Evolutionary conservation across 2,329 filamentous ascomycete species (phyloP).

Genomic region (Alternaria ethzedia): DNA sequence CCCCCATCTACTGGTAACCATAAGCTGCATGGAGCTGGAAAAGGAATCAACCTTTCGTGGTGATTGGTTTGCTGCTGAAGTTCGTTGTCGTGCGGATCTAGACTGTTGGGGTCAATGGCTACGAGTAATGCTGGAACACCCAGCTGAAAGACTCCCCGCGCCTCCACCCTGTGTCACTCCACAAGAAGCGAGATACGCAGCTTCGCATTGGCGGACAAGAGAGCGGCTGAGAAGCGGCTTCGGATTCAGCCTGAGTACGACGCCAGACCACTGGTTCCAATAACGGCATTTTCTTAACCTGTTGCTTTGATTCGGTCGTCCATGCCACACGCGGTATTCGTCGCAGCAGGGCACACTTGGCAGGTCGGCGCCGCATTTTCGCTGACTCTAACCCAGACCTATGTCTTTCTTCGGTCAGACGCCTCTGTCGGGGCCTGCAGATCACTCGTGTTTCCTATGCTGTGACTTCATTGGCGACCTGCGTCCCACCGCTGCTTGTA

Average conservation of each 20-base stretch:
- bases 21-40: conserved; percentile 16
- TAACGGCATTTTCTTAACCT: not conserved
- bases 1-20: conserved; percentile 5
- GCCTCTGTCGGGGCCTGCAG: conserved; percentile 21
- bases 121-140: conserved; percentile 15
- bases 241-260: conserved; percentile 10
- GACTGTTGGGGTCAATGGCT: conserved; percentile 15
- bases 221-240: conserved; percentile 26
- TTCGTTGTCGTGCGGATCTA: conserved; percentile 11
- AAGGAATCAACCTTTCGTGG: conserved; percentile 2
- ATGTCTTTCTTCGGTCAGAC: conserved; percentile 12
- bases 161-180: conserved; percentile 21
- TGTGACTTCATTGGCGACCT: conserved; percentile 30
- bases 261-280: conserved; percentile 8
- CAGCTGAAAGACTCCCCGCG: conserved; percentile 28
- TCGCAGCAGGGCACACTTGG: conserved; percentile 13
- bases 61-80: conserved; percentile 3
- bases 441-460: conserved; percentile 20
- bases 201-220: conserved; percentile 3
- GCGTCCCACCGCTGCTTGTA: conserved; percentile 32
- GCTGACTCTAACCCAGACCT: not conserved
- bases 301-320: conserved; percentile 3
- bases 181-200: conserved; percentile 20
- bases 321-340: conserved; percentile 8
- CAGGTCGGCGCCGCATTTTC: conserved; percentile 5